Conservation (phyloP, 1,139 yeast species). For the Zhuliangozyma parablackwelliae region DNA sequence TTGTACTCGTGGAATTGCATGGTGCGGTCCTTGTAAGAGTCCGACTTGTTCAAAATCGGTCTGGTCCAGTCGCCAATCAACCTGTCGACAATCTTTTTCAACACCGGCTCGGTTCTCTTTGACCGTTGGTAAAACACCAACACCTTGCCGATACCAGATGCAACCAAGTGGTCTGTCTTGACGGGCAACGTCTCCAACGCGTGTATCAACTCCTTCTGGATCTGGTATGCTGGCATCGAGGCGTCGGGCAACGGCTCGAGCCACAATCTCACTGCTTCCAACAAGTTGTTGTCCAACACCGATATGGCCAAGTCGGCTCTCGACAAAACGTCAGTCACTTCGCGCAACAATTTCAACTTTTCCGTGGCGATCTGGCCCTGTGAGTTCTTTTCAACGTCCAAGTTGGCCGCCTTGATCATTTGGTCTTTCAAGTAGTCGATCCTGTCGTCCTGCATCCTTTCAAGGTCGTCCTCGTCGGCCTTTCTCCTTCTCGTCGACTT, state of each 20-base stretch:
- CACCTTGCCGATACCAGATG: conserved; percentile 91
- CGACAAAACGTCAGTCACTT: conserved; percentile 69
- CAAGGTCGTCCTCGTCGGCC: conserved; percentile 87
- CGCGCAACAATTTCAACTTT: conserved; percentile 76
- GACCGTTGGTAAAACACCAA: conserved; percentile 91
- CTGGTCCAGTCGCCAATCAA: conserved; percentile 97
- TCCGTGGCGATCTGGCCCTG: conserved; percentile 79
- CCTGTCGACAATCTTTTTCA: conserved; percentile 85
- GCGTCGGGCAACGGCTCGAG: conserved; percentile 98
- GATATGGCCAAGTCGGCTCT: conserved; percentile 88
- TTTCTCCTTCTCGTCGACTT: conserved; percentile 55
- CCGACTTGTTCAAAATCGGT: conserved; percentile 94
- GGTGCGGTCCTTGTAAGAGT: conserved; percentile 85
- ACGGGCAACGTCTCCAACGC: conserved; percentile 80
- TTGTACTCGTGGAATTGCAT: conserved; percentile 71
- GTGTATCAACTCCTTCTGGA: conserved; percentile 79
- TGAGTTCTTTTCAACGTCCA: conserved; percentile 80
- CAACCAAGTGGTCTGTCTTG: conserved; percentile 91
- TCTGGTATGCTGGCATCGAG: conserved; percentile 92
- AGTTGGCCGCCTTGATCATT: conserved; percentile 91
- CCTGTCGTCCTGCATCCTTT: conserved; percentile 89
- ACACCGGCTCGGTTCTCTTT: conserved; percentile 79
- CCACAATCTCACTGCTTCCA: conserved; percentile 96
- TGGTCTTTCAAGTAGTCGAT: conserved; percentile 76
- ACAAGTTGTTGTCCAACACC: conserved; percentile 85